These are phyloP conservation scores for Fusarium denticulatum DNA, from an alignment of 2,329 filamentous ascomycete species.

Conservation along the genomic window DNA sequence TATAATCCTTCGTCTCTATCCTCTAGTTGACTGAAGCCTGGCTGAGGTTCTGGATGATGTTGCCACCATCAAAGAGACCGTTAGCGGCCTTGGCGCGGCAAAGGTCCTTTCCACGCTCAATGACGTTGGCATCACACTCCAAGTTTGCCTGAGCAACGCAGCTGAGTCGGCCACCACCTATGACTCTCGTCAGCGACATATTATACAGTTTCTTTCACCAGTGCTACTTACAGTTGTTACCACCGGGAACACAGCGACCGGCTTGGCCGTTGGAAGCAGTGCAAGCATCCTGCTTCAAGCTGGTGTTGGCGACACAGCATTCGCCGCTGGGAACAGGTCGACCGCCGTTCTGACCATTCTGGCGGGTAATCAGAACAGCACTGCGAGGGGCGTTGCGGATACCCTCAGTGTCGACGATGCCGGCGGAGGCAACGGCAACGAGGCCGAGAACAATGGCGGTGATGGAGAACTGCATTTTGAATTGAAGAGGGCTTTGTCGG, in stretches of 20 bases:
- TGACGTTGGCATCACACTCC: background rate
- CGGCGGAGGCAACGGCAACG: slow-evolving; percentile 6
- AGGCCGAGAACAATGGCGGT: slow-evolving; percentile 16
- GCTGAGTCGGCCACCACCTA: slow-evolving; percentile 4
- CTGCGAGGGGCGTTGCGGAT: slow-evolving; percentile 11
- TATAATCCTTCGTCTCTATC: fast-evolving
- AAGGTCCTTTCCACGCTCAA: slow-evolving; percentile 8
- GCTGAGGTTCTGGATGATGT: slow-evolving; percentile 15
- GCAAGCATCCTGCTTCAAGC: slow-evolving; percentile 18
- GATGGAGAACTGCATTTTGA: slow-evolving; percentile 17
- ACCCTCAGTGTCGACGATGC: slow-evolving; percentile 6
- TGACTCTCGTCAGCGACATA: background rate
- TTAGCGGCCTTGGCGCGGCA: slow-evolving; percentile 1
- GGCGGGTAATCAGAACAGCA: background rate
- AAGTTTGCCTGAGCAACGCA: slow-evolving; percentile 9
- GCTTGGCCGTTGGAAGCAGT: background rate
- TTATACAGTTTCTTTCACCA: fast-evolving
- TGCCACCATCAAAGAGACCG: slow-evolving; percentile 1
- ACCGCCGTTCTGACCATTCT: slow-evolving; percentile 3
- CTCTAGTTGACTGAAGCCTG: background rate
- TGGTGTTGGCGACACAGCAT: slow-evolving; percentile 19
- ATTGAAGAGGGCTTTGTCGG: background rate
- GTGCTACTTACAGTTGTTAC: slow-evolving; percentile 12
- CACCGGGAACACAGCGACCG: slow-evolving; percentile 9
- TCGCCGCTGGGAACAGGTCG: slow-evolving; percentile 6